A percentile compares a stretch with the other conserved stretches of the same genome.
phyloP scores from a whole-genome alignment of 345 rosid species.

The Lumnitzera racemosa region DNA sequence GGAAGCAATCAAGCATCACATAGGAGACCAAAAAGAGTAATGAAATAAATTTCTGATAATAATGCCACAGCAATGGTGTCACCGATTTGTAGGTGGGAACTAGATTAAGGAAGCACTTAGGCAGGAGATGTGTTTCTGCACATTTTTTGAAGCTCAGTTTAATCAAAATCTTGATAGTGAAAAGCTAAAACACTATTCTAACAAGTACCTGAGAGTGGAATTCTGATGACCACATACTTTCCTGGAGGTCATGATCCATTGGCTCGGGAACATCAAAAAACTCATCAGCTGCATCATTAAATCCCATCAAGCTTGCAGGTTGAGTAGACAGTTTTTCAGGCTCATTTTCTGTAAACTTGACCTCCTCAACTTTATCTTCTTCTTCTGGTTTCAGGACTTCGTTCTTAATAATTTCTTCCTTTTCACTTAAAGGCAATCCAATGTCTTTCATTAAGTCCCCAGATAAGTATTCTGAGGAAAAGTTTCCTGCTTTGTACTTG shows the following conservation, averaged over 20 bases:
- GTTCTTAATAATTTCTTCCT: conserved; percentile 13
- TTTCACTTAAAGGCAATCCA: conserved; percentile 20
- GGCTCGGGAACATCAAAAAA: conserved; percentile 86
- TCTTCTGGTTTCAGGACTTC: conserved; percentile 17
- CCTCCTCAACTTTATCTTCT: conserved; percentile 11
- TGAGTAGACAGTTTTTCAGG: conserved; percentile 33
- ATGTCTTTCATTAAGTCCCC: conserved; percentile 26
- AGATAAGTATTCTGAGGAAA: conserved; percentile 29
- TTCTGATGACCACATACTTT: conserved; percentile 41
- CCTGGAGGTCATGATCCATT: conserved; percentile 37
- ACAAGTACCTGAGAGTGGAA: conserved; percentile 23
- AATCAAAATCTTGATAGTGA: background rate
- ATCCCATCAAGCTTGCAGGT: conserved; percentile 38
- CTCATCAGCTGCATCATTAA: conserved; percentile 67
- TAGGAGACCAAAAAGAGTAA: too few relatives aligned
- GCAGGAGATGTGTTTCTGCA: background rate
- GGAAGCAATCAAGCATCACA: too few relatives aligned
- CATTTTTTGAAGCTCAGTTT: too few relatives aligned
- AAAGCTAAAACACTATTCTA: background rate
- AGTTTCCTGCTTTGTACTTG: conserved; percentile 45
- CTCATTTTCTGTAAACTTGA: conserved; percentile 22
- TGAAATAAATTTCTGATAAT: too few relatives aligned
- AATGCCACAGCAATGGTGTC: too few relatives aligned
- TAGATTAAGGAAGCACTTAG: too few relatives aligned
- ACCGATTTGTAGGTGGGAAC: too few relatives aligned